phyloP scores from a whole-genome alignment of 2,329 filamentous ascomycete genomes.

The Raffaelea albimanens region DNA sequence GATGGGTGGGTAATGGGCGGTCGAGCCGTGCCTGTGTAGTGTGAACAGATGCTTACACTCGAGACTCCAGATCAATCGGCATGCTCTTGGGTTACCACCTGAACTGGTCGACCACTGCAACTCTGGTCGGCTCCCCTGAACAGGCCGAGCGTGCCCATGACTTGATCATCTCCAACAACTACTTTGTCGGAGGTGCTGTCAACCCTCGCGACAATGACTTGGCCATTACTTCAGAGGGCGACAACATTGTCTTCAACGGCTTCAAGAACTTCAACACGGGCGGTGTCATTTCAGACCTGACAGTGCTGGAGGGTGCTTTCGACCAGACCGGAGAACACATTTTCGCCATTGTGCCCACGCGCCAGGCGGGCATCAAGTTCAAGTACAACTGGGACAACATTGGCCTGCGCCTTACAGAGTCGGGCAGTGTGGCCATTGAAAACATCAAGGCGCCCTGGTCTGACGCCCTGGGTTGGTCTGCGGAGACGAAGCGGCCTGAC shows the following conservation, averaged over 20 bases:
- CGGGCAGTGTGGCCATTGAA: conserved; percentile 50
- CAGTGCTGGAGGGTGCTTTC: conserved; percentile 54
- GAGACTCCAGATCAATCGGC: conserved; percentile 39
- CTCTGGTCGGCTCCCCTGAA: conserved; percentile 48
- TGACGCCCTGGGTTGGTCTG: conserved; percentile 54
- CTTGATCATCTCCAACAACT: conserved; percentile 52
- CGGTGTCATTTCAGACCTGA: conserved; percentile 56
- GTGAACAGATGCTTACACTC: background rate
- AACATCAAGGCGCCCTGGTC: conserved; percentile 47
- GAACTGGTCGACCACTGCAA: conserved; percentile 52
- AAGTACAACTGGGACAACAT: conserved; percentile 57
- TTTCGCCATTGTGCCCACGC: conserved; percentile 50
- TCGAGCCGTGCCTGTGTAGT: background rate
- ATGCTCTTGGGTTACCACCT: conserved; percentile 59
- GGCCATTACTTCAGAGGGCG: conserved; percentile 43
- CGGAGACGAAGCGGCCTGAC: conserved; percentile 37
- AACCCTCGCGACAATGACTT: conserved; percentile 56
- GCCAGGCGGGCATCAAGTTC: conserved; percentile 48
- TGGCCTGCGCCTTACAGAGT: conserved; percentile 54
- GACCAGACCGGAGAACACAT: conserved; percentile 50
- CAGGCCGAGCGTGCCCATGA: conserved; percentile 49
- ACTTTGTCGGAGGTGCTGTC: conserved; percentile 56
- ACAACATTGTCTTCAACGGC: conserved; percentile 49
- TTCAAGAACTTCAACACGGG: conserved; percentile 61
- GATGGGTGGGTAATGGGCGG: conserved; percentile 37